Evolutionary conservation across 2,329 filamentous ascomycete genomes (phyloP).

Genomic region (Falciphora oryzae): DNA sequence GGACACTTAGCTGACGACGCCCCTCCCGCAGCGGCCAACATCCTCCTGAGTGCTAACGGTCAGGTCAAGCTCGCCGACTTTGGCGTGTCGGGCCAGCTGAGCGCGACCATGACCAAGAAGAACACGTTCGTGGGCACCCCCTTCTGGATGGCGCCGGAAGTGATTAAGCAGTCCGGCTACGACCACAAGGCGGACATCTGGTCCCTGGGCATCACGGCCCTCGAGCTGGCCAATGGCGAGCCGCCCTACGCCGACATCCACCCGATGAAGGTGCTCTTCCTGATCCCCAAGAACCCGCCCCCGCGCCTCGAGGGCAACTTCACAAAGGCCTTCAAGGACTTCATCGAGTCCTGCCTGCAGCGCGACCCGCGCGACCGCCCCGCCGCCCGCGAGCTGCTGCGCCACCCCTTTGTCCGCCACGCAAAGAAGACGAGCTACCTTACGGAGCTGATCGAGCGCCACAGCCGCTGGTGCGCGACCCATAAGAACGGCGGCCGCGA

Average conservation of each 20-base stretch:
- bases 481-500: conserved; percentile 60
- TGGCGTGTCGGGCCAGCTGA: conserved; percentile 91
- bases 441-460: conserved; percentile 89
- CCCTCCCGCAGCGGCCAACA: conserved; percentile 68
- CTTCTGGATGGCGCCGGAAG: conserved; percentile 99
- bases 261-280: conserved; percentile 95
- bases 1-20: background rate
- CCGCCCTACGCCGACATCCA: conserved; percentile 95
- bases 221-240: conserved; percentile 87
- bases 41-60: conserved; percentile 80
- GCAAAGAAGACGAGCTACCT: conserved; percentile 96
- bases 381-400: conserved; percentile 77
- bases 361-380: conserved; percentile 87
- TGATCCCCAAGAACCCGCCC: conserved; percentile 91
- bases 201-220: conserved; percentile 90
- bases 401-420: conserved; percentile 82
- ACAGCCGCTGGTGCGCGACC: conserved; percentile 79
- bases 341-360: conserved; percentile 75
- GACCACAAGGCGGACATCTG: conserved; percentile 98
- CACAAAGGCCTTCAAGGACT: conserved; percentile 77
- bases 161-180: conserved; percentile 97
- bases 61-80: conserved; percentile 98
- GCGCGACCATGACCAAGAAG: conserved; percentile 98
- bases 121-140: conserved; percentile 98
- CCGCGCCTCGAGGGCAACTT: conserved; percentile 77